Evolutionary conservation across 352 stramenopile species (phyloP), one percentile per base, ranked within the genome.

Genomic region (Pythium inflatum): DNA sequence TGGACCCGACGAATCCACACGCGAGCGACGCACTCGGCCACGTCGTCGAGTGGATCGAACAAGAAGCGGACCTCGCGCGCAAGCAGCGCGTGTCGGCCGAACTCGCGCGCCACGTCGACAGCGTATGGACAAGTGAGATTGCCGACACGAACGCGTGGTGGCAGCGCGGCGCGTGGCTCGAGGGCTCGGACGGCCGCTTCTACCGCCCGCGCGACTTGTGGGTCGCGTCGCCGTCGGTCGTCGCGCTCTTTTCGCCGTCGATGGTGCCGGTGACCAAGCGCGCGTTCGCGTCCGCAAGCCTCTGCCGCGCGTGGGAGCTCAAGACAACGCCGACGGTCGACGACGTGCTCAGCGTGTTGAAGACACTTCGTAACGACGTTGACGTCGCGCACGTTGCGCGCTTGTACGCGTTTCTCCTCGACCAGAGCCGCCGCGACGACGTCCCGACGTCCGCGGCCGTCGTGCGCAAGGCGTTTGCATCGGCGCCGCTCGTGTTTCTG

Each of bases 41-140:
- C 14, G 27, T 88, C 12, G 64, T 91, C 22, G 58, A 75, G 59
- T 91, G 81, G 86, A 74, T 91, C 31, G 66, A 80, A 36, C 31
- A 22, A 3, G 86, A 92, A 24, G 8, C 66, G 24, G 60, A 83
- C 41, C 9, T 62, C 6, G 28, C 40, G 5, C 18, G 75, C 3
- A 90, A 85, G 31, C 67, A 72, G 11, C 69, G 22, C 0, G 59
- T 91, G n/a, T 92, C 86, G 16, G 64, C 50, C 30, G 73, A 78
- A 49, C 65, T 93, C 27, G 78, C 80, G 22, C 60, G 69, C 8
- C 64, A 79, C 25, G 41, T 92, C 36, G 80, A 92, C 30, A 70
- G 70, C 0, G 63, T 73, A 12, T 93, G 85, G 85, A 51, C 62
- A 18, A 33, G 4, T 7, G 30, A 28, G 6, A 25, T 41, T 20